These are phyloP conservation scores for Candida sithepensis DNA, from an alignment of 805 yeast genomes.

Conservation along the genomic window DNA sequence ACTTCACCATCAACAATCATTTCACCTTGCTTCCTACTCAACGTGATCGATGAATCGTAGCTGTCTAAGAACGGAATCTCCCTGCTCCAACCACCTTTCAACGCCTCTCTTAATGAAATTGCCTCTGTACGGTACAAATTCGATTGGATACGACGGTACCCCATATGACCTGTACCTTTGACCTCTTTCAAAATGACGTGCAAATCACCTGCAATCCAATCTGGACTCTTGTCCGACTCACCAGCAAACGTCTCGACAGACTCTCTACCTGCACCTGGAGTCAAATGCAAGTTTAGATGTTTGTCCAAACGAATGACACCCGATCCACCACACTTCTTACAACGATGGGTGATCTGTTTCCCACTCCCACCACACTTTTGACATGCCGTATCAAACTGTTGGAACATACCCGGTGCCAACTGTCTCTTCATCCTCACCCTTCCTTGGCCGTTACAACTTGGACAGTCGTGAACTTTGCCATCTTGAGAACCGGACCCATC, in stretches of 20 bases:
- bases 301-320: slow-evolving; percentile 58
- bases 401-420: slow-evolving; percentile 87
- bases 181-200: slow-evolving; percentile 59
- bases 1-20: slow-evolving; percentile 63
- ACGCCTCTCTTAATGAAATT: slow-evolving; percentile 66
- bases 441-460: slow-evolving; percentile 74
- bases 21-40: slow-evolving; percentile 50
- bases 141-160: slow-evolving; percentile 77
- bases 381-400: slow-evolving; percentile 77
- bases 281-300: slow-evolving; percentile 56
- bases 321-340: slow-evolving; percentile 67
- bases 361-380: slow-evolving; percentile 82
- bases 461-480: slow-evolving; percentile 63
- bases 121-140: slow-evolving; percentile 80
- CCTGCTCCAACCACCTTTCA: slow-evolving; percentile 78
- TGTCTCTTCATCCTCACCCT: slow-evolving; percentile 61
- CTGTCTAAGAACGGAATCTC: slow-evolving; percentile 63
- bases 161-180: slow-evolving; percentile 52
- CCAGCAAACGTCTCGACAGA: slow-evolving; percentile 58
- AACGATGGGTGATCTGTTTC: slow-evolving; percentile 54
- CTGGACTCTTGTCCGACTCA: slow-evolving; percentile 84
- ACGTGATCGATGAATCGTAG: slow-evolving; percentile 39
- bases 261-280: slow-evolving; percentile 67
- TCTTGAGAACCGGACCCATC: slow-evolving; percentile 85
- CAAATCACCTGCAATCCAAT: slow-evolving; percentile 77